Evolutionary conservation across 345 rosid genomes (phyloP).

Genomic region (Ricinus communis): DNA sequence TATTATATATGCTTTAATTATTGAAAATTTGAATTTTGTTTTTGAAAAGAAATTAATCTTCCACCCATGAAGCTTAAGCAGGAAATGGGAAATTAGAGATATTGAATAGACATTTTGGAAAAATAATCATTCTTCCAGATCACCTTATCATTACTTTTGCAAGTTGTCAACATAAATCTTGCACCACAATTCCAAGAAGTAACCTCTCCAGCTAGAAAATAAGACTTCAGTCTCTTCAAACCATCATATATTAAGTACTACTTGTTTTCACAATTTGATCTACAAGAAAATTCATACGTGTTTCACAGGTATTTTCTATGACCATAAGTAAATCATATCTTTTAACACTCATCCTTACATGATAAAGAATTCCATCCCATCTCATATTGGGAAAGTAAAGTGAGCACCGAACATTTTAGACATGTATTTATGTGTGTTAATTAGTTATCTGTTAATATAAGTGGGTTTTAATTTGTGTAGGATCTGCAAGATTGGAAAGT

Average conservation of each 20-base stretch:
- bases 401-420: too few relatives aligned
- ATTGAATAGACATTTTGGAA: slow-evolving; percentile 20
- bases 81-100: not conserved
- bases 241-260: not conserved
- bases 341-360: too few relatives aligned
- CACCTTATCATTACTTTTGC: slow-evolving; percentile 27
- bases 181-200: slow-evolving; percentile 19
- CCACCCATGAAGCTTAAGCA: slow-evolving; percentile 5
- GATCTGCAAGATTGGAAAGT: not conserved
- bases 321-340: too few relatives aligned
- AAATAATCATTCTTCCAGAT: slow-evolving; percentile 11
- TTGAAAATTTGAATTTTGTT: not conserved
- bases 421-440: not conserved
- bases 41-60: not conserved
- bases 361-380: too few relatives aligned
- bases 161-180: slow-evolving; percentile 23
- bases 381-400: too few relatives aligned
- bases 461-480: not conserved
- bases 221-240: slow-evolving; percentile 16
- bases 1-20: not conserved
- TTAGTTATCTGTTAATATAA: not conserved
- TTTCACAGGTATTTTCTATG: too few relatives aligned
- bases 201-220: not conserved
- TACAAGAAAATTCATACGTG: too few relatives aligned
- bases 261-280: too few relatives aligned